Percentiles rank a stretch among this genome's conserved stretches.
Conservation (phyloP, 2,329 filamentous ascomycete species). For the Xylaria sp. region DNA sequence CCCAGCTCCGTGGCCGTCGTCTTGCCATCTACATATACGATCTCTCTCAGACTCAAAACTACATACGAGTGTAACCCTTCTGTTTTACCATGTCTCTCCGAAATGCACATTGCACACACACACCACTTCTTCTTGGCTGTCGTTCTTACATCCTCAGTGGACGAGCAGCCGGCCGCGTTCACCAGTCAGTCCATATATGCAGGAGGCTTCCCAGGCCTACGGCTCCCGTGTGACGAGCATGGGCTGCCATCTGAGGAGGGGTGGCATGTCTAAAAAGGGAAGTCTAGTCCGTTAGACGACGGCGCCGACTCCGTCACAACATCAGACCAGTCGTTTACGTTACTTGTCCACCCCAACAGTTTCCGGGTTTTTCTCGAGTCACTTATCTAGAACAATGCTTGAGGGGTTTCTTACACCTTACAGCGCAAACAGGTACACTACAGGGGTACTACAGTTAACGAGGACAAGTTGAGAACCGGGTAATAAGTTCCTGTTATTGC, state of each 20-base stretch:
- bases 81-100: not conserved
- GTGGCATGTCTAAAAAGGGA: constrained; percentile 28
- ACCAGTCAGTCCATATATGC: constrained; percentile 2
- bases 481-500: constrained; percentile 6
- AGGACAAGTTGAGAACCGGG: constrained; percentile 1
- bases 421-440: too few species aligned
- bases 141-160: too few species aligned
- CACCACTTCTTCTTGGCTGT: too few species aligned
- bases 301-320: constrained; percentile 7
- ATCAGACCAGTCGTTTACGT: constrained; percentile 6
- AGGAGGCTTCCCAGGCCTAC: constrained; percentile 14
- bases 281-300: constrained; percentile 29
- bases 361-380: not conserved
- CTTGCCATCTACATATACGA: not conserved
- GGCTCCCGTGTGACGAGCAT: constrained; percentile 19
- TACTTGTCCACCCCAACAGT: not conserved
- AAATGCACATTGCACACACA: not conserved
- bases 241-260: constrained; percentile 24
- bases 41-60: not conserved
- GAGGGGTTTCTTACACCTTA: not conserved
- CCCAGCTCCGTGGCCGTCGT: not conserved
- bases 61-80: not conserved
- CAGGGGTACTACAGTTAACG: not conserved
- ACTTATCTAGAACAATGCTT: not conserved
- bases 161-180: constrained; percentile 1